Evolutionary conservation across 2,329 filamentous ascomycete genomes (phyloP), one percentile per base, ranked within the genome.

Genomic region (Botrytis pseudocinerea): DNA sequence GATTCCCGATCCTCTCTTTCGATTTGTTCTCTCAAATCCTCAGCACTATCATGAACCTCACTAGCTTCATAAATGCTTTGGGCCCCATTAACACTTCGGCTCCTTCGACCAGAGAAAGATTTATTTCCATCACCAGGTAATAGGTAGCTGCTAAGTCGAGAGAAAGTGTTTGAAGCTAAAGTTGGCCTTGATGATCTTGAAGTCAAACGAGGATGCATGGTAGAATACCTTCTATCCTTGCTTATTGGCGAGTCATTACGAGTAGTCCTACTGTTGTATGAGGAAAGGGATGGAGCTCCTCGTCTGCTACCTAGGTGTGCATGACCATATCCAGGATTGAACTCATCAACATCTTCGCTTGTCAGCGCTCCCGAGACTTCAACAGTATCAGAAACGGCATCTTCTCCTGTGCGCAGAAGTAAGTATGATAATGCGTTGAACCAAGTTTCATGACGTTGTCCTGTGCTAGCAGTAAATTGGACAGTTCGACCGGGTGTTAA

Each of bases 351-450:
- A 75, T 92, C 90, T 65, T 90, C 89, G 38, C 85, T 84, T 0
- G 89, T 89, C 69, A 91, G 72, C n/a, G 75, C 86, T 76, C 86
- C 85, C 1, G 85, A 86, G 74, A 87, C 83, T 76, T 87, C 90
- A 75, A 93, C 87, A 6, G 87, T 85, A 76, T 90, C 88, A 10
- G 80, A 80, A 57, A 83, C 82, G 62, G 88, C 87, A n/a, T 85
- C 87, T 54, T 92, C 91, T 46, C 89, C 87, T 40, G 91, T 94
- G 63, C 95, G 91, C 44, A 97, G 87, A 51, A 98, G 87, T 22
- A 99, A 88, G 81, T 99, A 99, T 1, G 94, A 97, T 71, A 99
- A 86, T 0, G 96, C 95, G 80, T 98, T 98, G 87, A 96, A 97
- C 96, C 96, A 99, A 0, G 95, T 98, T 84, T 99, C 96, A 80